Conservation (phyloP, 2,329 filamentous ascomycete genomes). For the Waltergamsia citrina region DNA sequence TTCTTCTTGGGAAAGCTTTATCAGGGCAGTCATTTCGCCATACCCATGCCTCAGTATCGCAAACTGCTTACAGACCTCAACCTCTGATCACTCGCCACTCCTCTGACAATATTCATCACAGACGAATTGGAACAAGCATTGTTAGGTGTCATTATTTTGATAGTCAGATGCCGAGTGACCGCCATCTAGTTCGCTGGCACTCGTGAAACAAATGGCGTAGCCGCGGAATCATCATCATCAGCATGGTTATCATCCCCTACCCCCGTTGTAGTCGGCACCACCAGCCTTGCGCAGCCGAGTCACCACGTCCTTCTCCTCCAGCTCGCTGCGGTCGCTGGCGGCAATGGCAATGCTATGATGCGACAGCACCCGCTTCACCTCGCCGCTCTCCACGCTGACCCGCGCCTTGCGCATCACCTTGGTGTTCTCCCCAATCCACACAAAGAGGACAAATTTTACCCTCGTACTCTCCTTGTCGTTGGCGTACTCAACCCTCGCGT, state of each 20-base stretch:
- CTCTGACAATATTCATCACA: too few relatives aligned
- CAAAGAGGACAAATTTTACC: slow-evolving; percentile 58
- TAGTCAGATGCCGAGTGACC: too few relatives aligned
- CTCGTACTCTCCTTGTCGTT: slow-evolving; percentile 62
- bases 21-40: too few relatives aligned
- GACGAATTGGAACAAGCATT: too few relatives aligned
- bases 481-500: slow-evolving; percentile 57
- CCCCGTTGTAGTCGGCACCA: slow-evolving; percentile 63
- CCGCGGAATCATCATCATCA: not conserved
- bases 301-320: slow-evolving; percentile 54
- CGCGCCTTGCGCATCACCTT: slow-evolving; percentile 63
- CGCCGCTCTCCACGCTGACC: slow-evolving; percentile 57
- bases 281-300: slow-evolving; percentile 53
- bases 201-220: too few relatives aligned
- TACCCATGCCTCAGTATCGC: too few relatives aligned
- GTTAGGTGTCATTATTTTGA: too few relatives aligned
- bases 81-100: too few relatives aligned
- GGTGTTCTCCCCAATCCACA: slow-evolving; percentile 58
- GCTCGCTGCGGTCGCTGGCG: slow-evolving; percentile 47
- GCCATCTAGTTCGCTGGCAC: too few relatives aligned
- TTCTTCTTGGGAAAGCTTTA: too few relatives aligned
- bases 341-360: slow-evolving; percentile 59
- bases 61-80: too few relatives aligned
- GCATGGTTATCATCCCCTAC: slow-evolving; percentile 37
- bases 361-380: slow-evolving; percentile 52